These are phyloP conservation scores for Wickerhamomyces chambardii DNA, from an alignment of 805 yeast species.

Conservation along the genomic window DNA sequence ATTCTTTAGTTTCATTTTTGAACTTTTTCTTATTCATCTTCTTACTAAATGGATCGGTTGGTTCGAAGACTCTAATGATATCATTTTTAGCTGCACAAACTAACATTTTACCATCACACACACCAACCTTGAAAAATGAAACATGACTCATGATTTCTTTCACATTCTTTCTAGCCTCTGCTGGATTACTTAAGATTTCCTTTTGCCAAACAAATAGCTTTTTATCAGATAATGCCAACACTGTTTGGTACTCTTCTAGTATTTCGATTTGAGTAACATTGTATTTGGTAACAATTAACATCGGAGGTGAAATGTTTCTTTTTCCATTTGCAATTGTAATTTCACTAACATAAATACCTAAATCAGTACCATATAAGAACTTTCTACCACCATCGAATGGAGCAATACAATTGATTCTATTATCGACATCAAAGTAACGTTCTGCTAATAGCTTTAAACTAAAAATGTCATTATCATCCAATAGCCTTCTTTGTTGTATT, in stretches of 20 bases:
- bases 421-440: slow-evolving; percentile 60
- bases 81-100: slow-evolving; percentile 87
- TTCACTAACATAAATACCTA: slow-evolving; percentile 82
- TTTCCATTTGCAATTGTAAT: slow-evolving; percentile 37
- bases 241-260: slow-evolving; percentile 80
- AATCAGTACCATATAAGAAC: slow-evolving; percentile 82
- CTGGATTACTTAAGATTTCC: slow-evolving; percentile 43
- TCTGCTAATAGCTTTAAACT: slow-evolving; percentile 69
- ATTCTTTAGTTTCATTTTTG: slow-evolving; percentile 63
- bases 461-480: slow-evolving; percentile 70
- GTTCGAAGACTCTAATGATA: slow-evolving; percentile 80
- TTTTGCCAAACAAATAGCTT: slow-evolving; percentile 70
- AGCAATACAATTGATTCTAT: slow-evolving; percentile 83
- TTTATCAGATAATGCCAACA: slow-evolving; percentile 77
- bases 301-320: slow-evolving; percentile 59
- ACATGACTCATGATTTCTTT: slow-evolving; percentile 84
- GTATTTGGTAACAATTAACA: slow-evolving; percentile 60
- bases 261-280: slow-evolving; percentile 88
- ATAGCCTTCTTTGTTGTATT: slow-evolving; percentile 67
- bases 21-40: slow-evolving; percentile 61
- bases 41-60: slow-evolving; percentile 62
- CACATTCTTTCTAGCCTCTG: slow-evolving; percentile 48
- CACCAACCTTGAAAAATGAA: slow-evolving; percentile 85
- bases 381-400: slow-evolving; percentile 95
- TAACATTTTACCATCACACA: slow-evolving; percentile 80